Evolutionary conservation across 495 filamentous ascomycete genomes (phyloP), one percentile per base, ranked within the genome.

Genomic region (Aspergillus ellipticus): DNA sequence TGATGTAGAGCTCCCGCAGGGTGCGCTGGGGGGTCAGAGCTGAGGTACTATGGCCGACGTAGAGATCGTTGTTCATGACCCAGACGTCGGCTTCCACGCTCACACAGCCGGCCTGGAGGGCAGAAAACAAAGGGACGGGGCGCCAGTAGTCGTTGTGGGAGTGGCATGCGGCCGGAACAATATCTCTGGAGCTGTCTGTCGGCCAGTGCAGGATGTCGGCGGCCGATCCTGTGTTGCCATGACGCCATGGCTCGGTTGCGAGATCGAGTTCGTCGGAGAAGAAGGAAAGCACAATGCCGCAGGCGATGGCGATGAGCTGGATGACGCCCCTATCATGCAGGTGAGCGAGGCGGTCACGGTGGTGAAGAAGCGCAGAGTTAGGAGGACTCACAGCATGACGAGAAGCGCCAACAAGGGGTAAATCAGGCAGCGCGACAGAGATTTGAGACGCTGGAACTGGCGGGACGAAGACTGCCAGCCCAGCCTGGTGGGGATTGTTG

Each of bases 71-170:
- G 43, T 87, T 80, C 59, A 86, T 83, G 9, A 89, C 79, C 90
- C 90, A 97, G 17, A 97, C 85, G 63, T 97, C 92, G 0, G 90
- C 90, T 72, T 97, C 92, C 29, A 92, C 82, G 13, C 82, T 73
- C 17, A 83, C 77, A 55, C 83, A 86, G 16, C 92, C 89, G 1
- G 73, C 60, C 73, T 85, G 75, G 8, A 90, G 67, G 3, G 86
- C 85, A 3, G 82, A 84, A 65, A 75, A 87, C 0, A 89, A 72
- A 0, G 92, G 92, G 3, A 90, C 80, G 10, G 77, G 79, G 6
- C 90, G 86, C 79, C 79, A 96, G 71, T 96, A 96, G 73, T 96
- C 92, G 65, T 96, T 96, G 69, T 96, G 92, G 0, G 89, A 93
- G 68, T 75, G 66, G 57, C 86, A 90, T 4, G 74, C 78, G 42